Conservation (phyloP, 176 grass and related monocot species). For the Carex myosuroides region DNA sequence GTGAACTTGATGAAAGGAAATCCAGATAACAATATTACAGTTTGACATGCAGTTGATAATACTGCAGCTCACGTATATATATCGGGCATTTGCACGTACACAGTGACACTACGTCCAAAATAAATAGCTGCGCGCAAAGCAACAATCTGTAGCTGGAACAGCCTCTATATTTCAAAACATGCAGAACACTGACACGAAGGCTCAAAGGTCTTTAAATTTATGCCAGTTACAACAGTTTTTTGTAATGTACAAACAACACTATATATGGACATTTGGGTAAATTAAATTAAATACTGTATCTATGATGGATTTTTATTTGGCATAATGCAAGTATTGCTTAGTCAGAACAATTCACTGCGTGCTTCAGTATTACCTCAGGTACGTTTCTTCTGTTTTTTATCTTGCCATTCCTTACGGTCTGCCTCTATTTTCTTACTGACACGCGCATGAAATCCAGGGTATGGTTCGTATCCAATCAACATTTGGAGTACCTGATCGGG, state of each 20-base stretch:
- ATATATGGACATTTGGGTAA: background rate
- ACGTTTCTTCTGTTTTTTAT: constrained; percentile 54
- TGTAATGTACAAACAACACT: background rate
- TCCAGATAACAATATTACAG: background rate
- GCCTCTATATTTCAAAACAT: background rate
- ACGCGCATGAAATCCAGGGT: constrained; percentile 66
- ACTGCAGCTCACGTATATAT: background rate
- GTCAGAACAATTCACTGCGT: background rate
- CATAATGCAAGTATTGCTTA: background rate
- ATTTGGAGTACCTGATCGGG: constrained; percentile 49
- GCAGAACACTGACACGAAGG: background rate
- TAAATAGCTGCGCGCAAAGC: background rate
- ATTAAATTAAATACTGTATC: background rate
- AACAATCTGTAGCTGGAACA: background rate
- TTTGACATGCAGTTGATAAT: background rate
- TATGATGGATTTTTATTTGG: background rate
- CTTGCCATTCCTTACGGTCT: constrained; percentile 58
- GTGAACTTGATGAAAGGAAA: no score
- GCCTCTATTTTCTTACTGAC: constrained; percentile 56
- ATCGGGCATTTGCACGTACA: background rate
- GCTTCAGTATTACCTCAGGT: constrained; percentile 24
- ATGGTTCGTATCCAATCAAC: constrained; percentile 63
- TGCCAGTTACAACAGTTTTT: background rate
- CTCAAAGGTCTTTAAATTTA: background rate
- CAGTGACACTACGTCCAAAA: background rate